Percentiles rank a stretch among this genome's conserved stretches.
phyloP scores from a whole-genome alignment of 148 eudicot species.

The Rhododendron ferrugineum region DNA sequence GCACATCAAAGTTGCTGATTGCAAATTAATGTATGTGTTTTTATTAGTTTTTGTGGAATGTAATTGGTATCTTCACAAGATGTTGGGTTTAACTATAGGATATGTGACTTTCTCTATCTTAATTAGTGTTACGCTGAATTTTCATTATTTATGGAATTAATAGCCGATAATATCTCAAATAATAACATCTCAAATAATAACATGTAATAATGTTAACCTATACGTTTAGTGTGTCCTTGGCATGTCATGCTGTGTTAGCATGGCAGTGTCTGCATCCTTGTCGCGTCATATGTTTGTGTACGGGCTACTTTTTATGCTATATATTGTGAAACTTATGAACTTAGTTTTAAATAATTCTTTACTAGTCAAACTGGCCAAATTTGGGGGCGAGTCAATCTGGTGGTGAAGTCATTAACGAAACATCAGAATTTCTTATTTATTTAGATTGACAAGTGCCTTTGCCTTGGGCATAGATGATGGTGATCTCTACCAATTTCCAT shows the following conservation, averaged over 20 bases:
- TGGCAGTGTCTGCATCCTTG: neutral
- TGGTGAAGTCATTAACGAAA: neutral
- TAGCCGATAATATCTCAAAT: neutral
- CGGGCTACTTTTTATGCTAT: neutral
- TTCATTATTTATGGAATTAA: neutral
- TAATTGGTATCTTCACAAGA: neutral
- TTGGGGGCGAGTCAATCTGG: neutral
- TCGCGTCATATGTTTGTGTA: neutral
- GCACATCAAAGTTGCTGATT: neutral
- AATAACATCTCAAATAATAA: neutral
- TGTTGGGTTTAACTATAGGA: neutral
- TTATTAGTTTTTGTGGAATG: neutral
- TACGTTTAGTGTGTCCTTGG: neutral
- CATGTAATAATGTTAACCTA: neutral
- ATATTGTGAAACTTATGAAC: neutral
- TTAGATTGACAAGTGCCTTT: neutral
- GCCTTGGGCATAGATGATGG: neutral
- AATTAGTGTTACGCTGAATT: neutral
- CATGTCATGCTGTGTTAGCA: neutral
- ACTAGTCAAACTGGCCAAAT: neutral
- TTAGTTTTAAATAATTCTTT: neutral
- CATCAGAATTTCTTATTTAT: neutral
- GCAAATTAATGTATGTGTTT: neutral
- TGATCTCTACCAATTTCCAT: neutral
- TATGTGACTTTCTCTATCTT: neutral